phyloP scores from a whole-genome alignment of 2,329 filamentous ascomycete genomes.

The Fusarium brevicatenulatum region DNA sequence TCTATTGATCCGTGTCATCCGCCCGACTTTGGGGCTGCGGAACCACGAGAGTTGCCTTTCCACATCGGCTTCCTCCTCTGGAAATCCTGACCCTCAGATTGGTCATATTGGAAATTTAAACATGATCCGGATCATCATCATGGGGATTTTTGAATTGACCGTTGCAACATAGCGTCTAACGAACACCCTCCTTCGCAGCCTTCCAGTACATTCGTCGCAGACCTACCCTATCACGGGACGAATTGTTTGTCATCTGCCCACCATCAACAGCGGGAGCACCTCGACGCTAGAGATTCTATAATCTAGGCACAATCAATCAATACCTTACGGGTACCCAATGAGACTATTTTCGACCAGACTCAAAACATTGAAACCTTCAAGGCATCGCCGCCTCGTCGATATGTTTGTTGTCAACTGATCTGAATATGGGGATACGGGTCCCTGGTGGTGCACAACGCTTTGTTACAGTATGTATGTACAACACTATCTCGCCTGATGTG shows the following conservation, averaged over 20 bases:
- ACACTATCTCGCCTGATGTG: constrained; percentile 24
- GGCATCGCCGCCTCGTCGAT: neutral
- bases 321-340: constrained; percentile 19
- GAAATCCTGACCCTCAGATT: neutral
- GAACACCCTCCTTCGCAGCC: constrained; percentile 7
- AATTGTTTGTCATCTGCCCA: constrained; percentile 15
- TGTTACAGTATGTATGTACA: constrained; percentile 5
- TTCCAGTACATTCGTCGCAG: neutral
- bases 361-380: neutral
- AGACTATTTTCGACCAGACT: neutral
- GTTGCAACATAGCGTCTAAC: constrained; percentile 13
- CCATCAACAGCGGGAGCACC: constrained; percentile 9
- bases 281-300: neutral
- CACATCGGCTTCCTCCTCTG: neutral
- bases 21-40: neutral
- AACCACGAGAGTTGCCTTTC: neutral
- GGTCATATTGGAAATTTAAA: constrained; percentile 4
- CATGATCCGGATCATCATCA: constrained; percentile 30
- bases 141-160: constrained; percentile 25
- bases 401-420: neutral
- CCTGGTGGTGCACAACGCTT: neutral
- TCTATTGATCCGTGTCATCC: constrained; percentile 16
- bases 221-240: constrained; percentile 15
- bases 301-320: neutral
- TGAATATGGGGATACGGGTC: neutral